Evolutionary conservation across 495 filamentous ascomycete species (phyloP).

Genomic region (Penicillium samsonianum): DNA sequence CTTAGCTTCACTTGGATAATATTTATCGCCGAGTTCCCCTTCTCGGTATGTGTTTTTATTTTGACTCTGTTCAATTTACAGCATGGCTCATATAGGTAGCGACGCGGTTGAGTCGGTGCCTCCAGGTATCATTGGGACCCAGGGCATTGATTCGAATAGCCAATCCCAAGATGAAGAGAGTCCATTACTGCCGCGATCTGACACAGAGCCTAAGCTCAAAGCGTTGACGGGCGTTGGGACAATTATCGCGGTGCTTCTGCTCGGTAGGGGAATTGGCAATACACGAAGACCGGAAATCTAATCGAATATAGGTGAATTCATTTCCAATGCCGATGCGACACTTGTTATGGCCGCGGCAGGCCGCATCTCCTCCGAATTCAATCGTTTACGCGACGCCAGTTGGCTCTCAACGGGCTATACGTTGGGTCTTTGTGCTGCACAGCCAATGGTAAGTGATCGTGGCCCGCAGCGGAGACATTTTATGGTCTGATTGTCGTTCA

Average conservation of each 20-base stretch:
- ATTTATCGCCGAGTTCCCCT: too few species aligned
- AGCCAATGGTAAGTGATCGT: conserved; percentile 48
- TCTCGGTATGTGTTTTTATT: background rate
- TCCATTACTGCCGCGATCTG: conserved; percentile 14
- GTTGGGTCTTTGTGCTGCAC: conserved; percentile 59
- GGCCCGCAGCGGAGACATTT: background rate
- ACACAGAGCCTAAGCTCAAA: conserved; percentile 10
- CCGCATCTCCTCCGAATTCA: conserved; percentile 67
- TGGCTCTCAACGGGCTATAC: conserved; percentile 70
- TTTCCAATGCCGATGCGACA: conserved; percentile 61
- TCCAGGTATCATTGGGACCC: background rate
- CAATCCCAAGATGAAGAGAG: conserved; percentile 30
- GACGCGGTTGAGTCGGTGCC: background rate
- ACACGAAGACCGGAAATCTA: background rate
- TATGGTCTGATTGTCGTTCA: conserved; percentile 14
- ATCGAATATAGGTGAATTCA: conserved; percentile 58
- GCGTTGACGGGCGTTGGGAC: conserved; percentile 28
- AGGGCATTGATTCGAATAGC: background rate
- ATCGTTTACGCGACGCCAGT: conserved; percentile 56
- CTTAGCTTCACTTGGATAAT: too few species aligned
- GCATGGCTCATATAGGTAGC: background rate
- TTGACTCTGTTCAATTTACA: background rate
- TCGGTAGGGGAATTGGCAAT: conserved; percentile 25
- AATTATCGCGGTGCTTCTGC: conserved; percentile 39
- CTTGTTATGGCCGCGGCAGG: conserved; percentile 64